A percentile compares a stretch with the other conserved stretches of the same genome.
These are phyloP conservation scores for Endocladia muricata DNA, from an alignment of 31 red algal genomes.

Conservation along the genomic window DNA sequence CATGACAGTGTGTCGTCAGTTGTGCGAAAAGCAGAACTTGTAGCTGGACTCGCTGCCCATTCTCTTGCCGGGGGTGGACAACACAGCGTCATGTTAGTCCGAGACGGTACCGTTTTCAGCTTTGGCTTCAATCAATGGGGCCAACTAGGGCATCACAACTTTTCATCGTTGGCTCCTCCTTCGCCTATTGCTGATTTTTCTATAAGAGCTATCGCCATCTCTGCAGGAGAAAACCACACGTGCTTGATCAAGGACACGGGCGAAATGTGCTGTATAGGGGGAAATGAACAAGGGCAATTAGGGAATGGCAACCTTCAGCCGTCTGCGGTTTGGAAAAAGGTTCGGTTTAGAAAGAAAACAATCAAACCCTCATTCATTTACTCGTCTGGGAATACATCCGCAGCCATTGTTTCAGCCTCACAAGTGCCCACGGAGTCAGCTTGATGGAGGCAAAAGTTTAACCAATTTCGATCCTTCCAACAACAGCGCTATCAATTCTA, in stretches of 20 bases:
- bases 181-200: conserved; percentile 49
- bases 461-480: too few relatives aligned
- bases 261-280: conserved; percentile 64
- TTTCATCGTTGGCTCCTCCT: conserved; percentile 50
- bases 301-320: conserved; percentile 60
- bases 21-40: conserved; percentile 33
- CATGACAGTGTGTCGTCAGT: conserved; percentile 19
- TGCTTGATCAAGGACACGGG: conserved; percentile 59
- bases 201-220: conserved; percentile 29
- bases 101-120: conserved; percentile 71
- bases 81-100: conserved; percentile 51
- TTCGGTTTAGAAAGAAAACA: conserved; percentile 6
- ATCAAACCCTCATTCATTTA: conserved; percentile 29
- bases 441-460: too few relatives aligned
- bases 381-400: conserved; percentile 13
- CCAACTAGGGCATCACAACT: conserved; percentile 81
- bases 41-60: conserved; percentile 15
- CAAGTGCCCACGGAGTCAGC: background rate
- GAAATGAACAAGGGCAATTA: conserved; percentile 65
- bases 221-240: conserved; percentile 59
- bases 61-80: conserved; percentile 45
- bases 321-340: conserved; percentile 56
- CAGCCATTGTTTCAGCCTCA: conserved; percentile 46
- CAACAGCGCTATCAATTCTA: too few relatives aligned
- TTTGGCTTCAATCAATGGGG: conserved; percentile 77